Conservation (phyloP, 2,329 filamentous ascomycete genomes). For the Ophiostoma ips region DNA sequence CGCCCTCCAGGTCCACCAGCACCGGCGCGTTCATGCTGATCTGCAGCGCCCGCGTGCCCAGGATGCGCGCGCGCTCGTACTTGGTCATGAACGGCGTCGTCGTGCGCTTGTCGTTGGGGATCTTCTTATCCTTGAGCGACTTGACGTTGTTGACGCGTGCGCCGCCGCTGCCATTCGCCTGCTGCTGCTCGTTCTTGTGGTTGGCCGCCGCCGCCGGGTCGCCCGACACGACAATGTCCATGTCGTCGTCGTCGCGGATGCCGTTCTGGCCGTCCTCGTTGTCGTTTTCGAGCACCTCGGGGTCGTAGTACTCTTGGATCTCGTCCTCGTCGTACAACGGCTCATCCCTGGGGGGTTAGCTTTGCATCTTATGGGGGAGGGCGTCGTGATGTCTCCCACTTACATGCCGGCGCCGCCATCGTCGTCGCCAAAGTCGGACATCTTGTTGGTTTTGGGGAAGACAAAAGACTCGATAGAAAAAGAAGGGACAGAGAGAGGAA, state of each 20-base stretch:
- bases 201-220: constrained; percentile 47
- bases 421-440: constrained; percentile 65
- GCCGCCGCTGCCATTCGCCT: constrained; percentile 19
- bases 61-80: constrained; percentile 86
- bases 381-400: constrained; percentile 18
- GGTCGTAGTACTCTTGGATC: constrained; percentile 44
- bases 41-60: constrained; percentile 86
- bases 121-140: constrained; percentile 66
- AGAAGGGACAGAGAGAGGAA: too few relatives aligned
- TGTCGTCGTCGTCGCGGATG: constrained; percentile 40
- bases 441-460: constrained; percentile 19
- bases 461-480: neutral
- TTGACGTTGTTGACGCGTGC: constrained; percentile 37
- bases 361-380: neutral
- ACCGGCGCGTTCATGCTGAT: constrained; percentile 99
- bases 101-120: constrained; percentile 71
- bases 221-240: constrained; percentile 45
- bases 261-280: constrained; percentile 38
- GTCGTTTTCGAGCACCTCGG: constrained; percentile 39
- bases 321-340: constrained; percentile 61
- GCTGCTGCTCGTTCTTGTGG: constrained; percentile 16
- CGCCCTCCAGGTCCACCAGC: constrained; percentile 88
- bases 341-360: constrained; percentile 38
- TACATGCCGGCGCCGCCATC: constrained; percentile 41
- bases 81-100: constrained; percentile 99